Conservation (phyloP, 1,139 yeast species). For the Pichia cactophila region DNA sequence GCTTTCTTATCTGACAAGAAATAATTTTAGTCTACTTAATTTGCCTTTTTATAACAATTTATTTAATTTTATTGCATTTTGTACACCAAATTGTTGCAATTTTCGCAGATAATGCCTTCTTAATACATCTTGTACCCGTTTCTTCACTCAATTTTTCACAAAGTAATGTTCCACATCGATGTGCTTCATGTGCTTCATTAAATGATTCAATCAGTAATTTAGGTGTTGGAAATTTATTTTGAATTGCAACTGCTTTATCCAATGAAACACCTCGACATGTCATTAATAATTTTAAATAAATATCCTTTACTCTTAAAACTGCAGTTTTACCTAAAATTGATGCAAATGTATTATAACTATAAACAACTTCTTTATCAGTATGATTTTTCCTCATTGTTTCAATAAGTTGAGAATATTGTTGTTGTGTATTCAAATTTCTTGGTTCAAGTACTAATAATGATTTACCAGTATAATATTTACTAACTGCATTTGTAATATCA, state of each 20-base stretch:
- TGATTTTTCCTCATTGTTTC: slow-evolving; percentile 39
- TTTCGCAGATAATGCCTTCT: slow-evolving; percentile 44
- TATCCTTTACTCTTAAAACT: slow-evolving; percentile 65
- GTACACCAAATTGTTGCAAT: slow-evolving; percentile 58
- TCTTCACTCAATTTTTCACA: slow-evolving; percentile 40
- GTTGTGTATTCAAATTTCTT: slow-evolving; percentile 41
- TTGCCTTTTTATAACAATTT: no score
- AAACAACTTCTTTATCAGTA: slow-evolving; percentile 41
- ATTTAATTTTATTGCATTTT: slow-evolving; percentile 1
- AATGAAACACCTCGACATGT: slow-evolving; percentile 72
- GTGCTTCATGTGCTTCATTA: slow-evolving; percentile 18
- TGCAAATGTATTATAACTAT: slow-evolving; percentile 58
- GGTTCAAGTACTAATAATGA: slow-evolving; percentile 45
- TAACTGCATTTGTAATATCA: slow-evolving; percentile 46
- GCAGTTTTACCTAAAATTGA: slow-evolving; percentile 64
- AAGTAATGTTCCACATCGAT: slow-evolving; percentile 35
- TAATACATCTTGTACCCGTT: slow-evolving; percentile 41
- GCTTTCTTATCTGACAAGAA: slow-evolving; percentile 25
- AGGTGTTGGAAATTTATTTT: slow-evolving; percentile 61
- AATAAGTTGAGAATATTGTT: slow-evolving; percentile 40
- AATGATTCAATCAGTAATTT: slow-evolving; percentile 41
- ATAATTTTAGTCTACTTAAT: background rate
- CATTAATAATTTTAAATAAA: slow-evolving; percentile 71
- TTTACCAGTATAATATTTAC: slow-evolving; percentile 30
- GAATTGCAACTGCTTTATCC: slow-evolving; percentile 79